Conservation (phyloP, 345 rosid species). For the Acer campestre region DNA sequence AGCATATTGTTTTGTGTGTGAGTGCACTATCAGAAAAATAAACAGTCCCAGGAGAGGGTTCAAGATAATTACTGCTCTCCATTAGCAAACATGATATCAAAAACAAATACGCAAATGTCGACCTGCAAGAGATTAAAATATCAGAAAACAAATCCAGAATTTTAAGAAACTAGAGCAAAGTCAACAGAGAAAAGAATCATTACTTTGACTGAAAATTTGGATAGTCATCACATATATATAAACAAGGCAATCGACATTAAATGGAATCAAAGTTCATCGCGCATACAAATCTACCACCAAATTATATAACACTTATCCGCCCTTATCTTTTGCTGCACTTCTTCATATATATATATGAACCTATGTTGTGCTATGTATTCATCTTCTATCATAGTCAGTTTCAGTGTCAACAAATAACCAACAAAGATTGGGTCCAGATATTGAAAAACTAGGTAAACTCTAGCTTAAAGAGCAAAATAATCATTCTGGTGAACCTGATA, state of each 20-base stretch:
- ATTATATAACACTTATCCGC: background rate
- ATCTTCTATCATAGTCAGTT: background rate
- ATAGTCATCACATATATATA: background rate
- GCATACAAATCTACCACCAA: constrained; percentile 7
- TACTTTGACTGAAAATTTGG: background rate
- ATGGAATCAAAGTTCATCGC: background rate
- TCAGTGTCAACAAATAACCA: background rate
- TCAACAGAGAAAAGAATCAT: background rate
- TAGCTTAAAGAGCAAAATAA: background rate
- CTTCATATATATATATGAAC: background rate
- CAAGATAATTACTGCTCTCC: constrained; percentile 68
- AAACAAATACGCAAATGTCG: constrained; percentile 75
- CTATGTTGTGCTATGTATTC: background rate
- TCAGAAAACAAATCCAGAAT: constrained; percentile 11
- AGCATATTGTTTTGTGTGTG: background rate
- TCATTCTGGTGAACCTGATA: background rate
- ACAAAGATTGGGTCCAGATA: background rate
- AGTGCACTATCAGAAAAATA: background rate
- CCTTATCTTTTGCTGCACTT: background rate
- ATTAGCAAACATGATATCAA: constrained; percentile 86
- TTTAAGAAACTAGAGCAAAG: constrained; percentile 5
- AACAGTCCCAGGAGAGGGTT: constrained; percentile 30
- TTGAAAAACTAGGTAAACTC: no score
- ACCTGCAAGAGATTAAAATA: constrained; percentile 56
- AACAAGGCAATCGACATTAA: background rate